phyloP scores from a whole-genome alignment of 768 basidiomycete genomes.

The Trametes cingulata region DNA sequence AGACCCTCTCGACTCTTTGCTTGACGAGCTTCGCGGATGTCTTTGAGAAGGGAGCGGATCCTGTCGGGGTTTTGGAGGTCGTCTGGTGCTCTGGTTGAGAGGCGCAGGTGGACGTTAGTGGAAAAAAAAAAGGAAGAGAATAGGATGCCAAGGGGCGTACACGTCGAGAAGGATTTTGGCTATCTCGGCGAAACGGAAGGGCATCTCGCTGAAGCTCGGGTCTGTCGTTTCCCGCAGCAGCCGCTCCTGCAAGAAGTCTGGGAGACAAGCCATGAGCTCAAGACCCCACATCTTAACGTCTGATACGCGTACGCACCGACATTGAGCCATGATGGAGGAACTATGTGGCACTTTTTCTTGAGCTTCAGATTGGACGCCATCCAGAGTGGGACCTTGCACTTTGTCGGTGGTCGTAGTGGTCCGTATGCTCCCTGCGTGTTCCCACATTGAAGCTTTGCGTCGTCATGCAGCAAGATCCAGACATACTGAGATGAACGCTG shows the following conservation, averaged over 20 bases:
- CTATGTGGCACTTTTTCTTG: conserved; percentile 93
- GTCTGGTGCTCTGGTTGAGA: conserved; percentile 74
- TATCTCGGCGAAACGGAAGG: conserved; percentile 88
- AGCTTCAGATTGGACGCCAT: conserved; percentile 91
- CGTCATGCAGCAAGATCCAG: neutral
- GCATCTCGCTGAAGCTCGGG: conserved; percentile 74
- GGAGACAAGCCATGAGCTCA: neutral
- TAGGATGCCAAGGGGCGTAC: conserved; percentile 51
- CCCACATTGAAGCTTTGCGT: neutral
- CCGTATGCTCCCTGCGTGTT: conserved; percentile 85
- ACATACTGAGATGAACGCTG: conserved; percentile 85
- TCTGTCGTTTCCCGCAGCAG: conserved; percentile 73
- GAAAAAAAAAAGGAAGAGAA: conserved; percentile 9
- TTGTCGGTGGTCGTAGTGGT: conserved; percentile 85
- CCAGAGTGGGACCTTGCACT: conserved; percentile 90
- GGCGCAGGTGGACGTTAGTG: neutral
- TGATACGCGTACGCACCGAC: conserved; percentile 55
- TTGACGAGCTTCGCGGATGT: conserved; percentile 93
- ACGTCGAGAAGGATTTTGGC: conserved; percentile 91
- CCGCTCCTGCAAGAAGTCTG: conserved; percentile 81
- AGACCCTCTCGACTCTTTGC: conserved; percentile 91
- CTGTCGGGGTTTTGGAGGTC: conserved; percentile 85
- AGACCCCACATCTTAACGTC: no score
- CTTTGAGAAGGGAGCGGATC: conserved; percentile 83
- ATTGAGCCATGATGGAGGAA: conserved; percentile 87